Evolutionary conservation across 225 moss, liverwort and hornwort genomes (phyloP).

Genomic region (Neckera pumila): DNA sequence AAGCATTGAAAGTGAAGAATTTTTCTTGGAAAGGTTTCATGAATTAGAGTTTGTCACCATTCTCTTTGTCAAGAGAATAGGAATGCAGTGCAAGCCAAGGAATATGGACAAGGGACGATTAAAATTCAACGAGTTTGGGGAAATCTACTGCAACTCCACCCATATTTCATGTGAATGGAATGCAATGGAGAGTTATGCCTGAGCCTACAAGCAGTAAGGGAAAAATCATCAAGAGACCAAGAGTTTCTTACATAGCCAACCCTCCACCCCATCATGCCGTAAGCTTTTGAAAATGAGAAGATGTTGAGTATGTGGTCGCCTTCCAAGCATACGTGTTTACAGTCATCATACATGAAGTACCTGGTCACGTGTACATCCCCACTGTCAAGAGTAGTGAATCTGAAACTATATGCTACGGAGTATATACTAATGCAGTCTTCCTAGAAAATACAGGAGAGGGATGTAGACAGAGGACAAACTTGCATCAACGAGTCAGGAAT

Average conservation of each 20-base stretch:
- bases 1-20: neutral
- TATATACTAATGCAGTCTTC: neutral
- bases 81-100: neutral
- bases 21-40: neutral
- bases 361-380: conserved; percentile 15
- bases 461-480: neutral
- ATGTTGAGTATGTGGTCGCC: conserved; percentile 89
- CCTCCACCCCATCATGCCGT: conserved; percentile 99
- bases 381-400: neutral
- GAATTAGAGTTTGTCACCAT: neutral
- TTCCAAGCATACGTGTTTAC: conserved; percentile 71
- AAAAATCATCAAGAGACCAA: neutral
- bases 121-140: neutral
- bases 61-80: neutral
- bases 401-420: neutral
- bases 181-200: neutral
- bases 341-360: conserved; percentile 94
- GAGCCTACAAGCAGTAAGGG: neutral
- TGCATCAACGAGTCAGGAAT: neutral
- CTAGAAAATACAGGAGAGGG: neutral
- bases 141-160: neutral
- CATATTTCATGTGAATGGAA: neutral
- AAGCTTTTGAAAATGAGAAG: conserved; percentile 97
- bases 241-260: conserved; percentile 85
- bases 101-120: neutral